Evolutionary conservation across 2,329 filamentous ascomycete genomes (phyloP).

Genomic region (Aspergillus awamori): DNA sequence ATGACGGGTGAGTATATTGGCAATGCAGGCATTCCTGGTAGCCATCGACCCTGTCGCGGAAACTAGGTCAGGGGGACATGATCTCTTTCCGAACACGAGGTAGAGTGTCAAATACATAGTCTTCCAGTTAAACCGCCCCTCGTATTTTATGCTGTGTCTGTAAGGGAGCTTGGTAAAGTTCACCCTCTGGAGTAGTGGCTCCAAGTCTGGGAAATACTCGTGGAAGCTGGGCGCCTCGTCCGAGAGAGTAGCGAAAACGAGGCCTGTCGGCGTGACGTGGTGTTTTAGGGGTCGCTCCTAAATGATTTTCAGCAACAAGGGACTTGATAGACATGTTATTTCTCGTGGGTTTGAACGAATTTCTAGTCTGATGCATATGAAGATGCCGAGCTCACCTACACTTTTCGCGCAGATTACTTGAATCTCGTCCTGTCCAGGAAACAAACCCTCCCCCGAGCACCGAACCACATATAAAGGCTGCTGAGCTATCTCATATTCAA

Average conservation of each 20-base stretch:
- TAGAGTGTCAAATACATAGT: constrained; percentile 48
- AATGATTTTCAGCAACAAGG: background rate
- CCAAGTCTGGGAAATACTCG: constrained; percentile 57
- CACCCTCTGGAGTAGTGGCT: constrained; percentile 52
- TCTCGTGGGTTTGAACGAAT: too few relatives aligned
- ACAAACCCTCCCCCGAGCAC: constrained; percentile 32
- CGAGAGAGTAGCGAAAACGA: constrained; percentile 57
- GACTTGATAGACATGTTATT: background rate
- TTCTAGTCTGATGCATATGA: too few relatives aligned
- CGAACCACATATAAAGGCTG: constrained; percentile 45
- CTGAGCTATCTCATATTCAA: constrained; percentile 57
- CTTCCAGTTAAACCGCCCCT: constrained; percentile 63
- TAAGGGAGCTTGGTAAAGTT: constrained; percentile 59
- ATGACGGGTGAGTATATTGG: constrained; percentile 61
- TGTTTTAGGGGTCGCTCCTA: constrained; percentile 34
- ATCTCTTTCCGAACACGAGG: constrained; percentile 2
- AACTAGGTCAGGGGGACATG: background rate
- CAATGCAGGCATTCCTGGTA: constrained; percentile 63
- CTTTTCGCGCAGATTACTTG: constrained; percentile 42
- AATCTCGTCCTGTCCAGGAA: constrained; percentile 40
- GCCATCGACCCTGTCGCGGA: constrained; percentile 52
- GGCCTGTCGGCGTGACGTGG: constrained; percentile 54
- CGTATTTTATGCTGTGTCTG: constrained; percentile 57
- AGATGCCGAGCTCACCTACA: constrained; percentile 24
- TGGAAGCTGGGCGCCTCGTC: constrained; percentile 53